Conservation (phyloP, 257 asterid species). For the Primulina eburnea region DNA sequence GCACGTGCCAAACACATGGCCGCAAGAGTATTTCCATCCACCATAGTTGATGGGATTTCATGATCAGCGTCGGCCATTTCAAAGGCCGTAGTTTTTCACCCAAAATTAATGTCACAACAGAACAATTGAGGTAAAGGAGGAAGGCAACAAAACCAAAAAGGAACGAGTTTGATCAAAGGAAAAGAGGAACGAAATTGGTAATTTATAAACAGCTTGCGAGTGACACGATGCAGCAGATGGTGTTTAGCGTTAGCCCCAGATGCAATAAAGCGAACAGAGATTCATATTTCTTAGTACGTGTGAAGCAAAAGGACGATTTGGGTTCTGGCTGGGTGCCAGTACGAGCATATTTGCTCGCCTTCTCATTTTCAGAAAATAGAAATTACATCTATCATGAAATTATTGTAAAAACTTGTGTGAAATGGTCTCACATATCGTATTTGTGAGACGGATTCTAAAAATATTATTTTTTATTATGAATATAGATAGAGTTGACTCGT, state of each 20-base stretch:
- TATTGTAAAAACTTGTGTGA: no score
- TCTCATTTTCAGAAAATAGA: no score
- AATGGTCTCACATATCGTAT: no score
- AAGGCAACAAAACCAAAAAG: not conserved
- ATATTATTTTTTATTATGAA: no score
- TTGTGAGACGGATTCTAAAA: no score
- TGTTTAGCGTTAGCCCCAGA: not conserved
- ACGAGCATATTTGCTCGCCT: not conserved
- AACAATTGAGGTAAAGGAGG: not conserved
- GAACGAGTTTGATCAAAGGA: not conserved
- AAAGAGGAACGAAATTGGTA: not conserved
- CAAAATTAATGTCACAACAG: not conserved
- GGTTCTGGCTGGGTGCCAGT: no score
- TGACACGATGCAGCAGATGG: no score
- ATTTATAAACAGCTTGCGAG: not conserved
- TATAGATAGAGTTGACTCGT: no score
- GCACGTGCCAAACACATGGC: slow-evolving; percentile 78
- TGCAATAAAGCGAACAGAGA: not conserved
- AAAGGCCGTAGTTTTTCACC: not conserved
- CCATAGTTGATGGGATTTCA: slow-evolving; percentile 12
- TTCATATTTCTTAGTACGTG: not conserved
- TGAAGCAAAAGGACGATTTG: no score
- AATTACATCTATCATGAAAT: no score
- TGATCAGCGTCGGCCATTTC: slow-evolving; percentile 45
- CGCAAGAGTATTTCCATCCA: slow-evolving; percentile 66